Percentiles rank a stretch among this genome's conserved stretches.
These are phyloP conservation scores for Malus hybrid DNA, from an alignment of 331 rosid species.

Conservation along the genomic window DNA sequence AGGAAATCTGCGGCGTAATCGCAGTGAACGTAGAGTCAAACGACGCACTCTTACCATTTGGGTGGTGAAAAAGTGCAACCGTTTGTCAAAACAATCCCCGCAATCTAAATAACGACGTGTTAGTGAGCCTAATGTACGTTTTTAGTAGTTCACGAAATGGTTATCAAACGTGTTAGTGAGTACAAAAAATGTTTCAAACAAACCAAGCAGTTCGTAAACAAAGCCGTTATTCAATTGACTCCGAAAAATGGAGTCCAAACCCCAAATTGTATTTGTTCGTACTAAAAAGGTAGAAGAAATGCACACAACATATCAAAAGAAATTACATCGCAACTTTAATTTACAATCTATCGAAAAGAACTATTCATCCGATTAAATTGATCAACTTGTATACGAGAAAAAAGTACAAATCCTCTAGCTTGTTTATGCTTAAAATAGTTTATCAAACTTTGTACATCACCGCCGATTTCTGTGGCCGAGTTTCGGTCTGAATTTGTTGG, in stretches of 20 bases:
- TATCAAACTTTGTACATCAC: background rate
- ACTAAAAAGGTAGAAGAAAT: background rate
- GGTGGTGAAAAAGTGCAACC: background rate
- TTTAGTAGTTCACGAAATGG: too few relatives aligned
- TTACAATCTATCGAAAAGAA: background rate
- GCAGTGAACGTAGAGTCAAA: too few relatives aligned
- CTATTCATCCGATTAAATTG: background rate
- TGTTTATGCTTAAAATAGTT: background rate
- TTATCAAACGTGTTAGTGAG: too few relatives aligned
- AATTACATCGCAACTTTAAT: background rate
- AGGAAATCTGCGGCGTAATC: too few relatives aligned
- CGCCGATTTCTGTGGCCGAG: background rate
- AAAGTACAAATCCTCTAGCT: background rate
- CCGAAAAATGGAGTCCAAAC: too few relatives aligned
- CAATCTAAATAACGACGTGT: background rate
- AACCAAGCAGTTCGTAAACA: too few relatives aligned
- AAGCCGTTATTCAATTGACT: too few relatives aligned
- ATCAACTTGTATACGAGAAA: background rate
- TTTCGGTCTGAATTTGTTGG: background rate
- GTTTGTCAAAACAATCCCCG: background rate
- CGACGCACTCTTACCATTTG: background rate
- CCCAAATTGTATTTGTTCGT: background rate
- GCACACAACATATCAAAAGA: background rate
- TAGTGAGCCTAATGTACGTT: background rate
- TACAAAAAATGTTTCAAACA: background rate